These are phyloP conservation scores for Achaetomium macrosporum DNA, from an alignment of 2,329 filamentous ascomycete species.

Conservation along the genomic window DNA sequence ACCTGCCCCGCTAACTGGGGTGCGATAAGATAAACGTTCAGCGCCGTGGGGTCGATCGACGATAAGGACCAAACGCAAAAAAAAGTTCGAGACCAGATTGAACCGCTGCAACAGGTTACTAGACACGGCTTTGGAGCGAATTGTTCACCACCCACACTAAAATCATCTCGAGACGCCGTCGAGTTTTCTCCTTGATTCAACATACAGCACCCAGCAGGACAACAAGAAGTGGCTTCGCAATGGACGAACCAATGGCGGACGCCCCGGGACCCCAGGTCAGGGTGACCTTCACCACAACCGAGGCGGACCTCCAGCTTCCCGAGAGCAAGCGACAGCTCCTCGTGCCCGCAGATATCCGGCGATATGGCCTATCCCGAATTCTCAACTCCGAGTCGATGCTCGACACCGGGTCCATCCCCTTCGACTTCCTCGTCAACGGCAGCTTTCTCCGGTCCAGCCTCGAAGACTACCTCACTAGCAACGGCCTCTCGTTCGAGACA, in stretches of 20 bases:
- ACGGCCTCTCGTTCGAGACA: constrained; percentile 84
- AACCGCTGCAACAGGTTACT: constrained; percentile 11
- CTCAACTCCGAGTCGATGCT: constrained; percentile 69
- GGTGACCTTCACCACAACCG: constrained; percentile 61
- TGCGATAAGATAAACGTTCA: constrained; percentile 22
- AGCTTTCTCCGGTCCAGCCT: constrained; percentile 83
- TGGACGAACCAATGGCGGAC: constrained; percentile 25
- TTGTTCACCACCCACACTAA: not conserved
- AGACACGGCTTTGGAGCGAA: not conserved
- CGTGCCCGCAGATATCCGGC: constrained; percentile 60
- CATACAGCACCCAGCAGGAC: not conserved
- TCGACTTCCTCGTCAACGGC: constrained; percentile 95
- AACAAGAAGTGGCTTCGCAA: constrained; percentile 15
- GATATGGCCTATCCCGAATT: constrained; percentile 64
- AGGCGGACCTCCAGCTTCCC: constrained; percentile 56
- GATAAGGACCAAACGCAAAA: constrained; percentile 9
- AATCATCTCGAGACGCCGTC: no score
- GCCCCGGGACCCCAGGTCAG: constrained; percentile 50
- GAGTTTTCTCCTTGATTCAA: no score
- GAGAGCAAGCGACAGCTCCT: constrained; percentile 57
- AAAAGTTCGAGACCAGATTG: constrained; percentile 18
- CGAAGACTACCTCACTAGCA: constrained; percentile 79
- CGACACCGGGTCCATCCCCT: constrained; percentile 63
- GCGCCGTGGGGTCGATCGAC: constrained; percentile 15
- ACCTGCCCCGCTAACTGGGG: constrained; percentile 11